Conservation (phyloP, 1,284 basidiomycete species). For the Leccinum solheimii region DNA sequence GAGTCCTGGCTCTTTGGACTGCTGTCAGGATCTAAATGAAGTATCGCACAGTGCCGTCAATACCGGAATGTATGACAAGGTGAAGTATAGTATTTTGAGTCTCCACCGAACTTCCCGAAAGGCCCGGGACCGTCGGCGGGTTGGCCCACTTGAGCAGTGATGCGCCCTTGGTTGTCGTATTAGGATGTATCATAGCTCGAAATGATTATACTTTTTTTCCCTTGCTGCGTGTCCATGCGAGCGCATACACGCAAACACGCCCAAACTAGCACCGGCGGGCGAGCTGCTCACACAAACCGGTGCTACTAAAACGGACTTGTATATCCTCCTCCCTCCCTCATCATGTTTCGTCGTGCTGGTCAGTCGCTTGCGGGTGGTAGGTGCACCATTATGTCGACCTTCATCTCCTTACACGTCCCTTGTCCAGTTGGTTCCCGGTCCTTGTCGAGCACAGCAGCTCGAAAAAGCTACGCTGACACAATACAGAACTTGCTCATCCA, state of each 20-base stretch:
- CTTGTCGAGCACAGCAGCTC: conserved; percentile 75
- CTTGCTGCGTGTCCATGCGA: not conserved
- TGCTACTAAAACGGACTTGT: not conserved
- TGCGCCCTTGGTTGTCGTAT: conserved; percentile 1
- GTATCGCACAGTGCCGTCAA: conserved; percentile 55
- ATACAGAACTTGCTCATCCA: conserved; percentile 90
- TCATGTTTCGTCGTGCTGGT: conserved; percentile 59
- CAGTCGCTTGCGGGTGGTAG: conserved; percentile 57
- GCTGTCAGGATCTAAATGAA: conserved; percentile 11
- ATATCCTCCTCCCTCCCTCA: conserved; percentile 13
- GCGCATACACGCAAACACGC: conserved; percentile 23
- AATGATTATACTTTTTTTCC: conserved; percentile 22
- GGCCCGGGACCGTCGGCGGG: conserved; percentile 64
- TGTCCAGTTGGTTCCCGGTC: conserved; percentile 64
- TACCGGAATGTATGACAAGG: conserved; percentile 66
- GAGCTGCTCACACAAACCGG: conserved; percentile 12
- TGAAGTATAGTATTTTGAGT: conserved; percentile 71
- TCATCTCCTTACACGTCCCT: not conserved
- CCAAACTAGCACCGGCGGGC: conserved; percentile 29
- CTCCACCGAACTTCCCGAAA: conserved; percentile 70
- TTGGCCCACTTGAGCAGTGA: conserved; percentile 43
- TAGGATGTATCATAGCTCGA: conserved; percentile 15
- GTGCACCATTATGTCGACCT: conserved; percentile 15
- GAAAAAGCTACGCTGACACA: conserved; percentile 83
- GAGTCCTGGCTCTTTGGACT: conserved; percentile 34